Conservation (phyloP, 768 basidiomycete species). For the Myochromella boudieri region DNA sequence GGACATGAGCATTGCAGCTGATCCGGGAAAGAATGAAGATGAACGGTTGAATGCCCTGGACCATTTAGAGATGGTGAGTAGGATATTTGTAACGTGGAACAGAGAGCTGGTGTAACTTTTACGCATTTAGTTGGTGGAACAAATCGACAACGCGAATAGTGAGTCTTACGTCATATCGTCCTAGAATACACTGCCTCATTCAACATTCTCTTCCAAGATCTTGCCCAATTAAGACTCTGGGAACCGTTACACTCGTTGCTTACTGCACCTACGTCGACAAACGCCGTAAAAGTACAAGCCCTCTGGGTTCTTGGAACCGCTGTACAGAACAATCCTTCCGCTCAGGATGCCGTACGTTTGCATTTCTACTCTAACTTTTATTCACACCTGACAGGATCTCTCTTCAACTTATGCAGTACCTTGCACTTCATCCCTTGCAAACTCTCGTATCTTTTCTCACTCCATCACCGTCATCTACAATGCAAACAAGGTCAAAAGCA, state of each 20-base stretch:
- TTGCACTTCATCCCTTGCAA: conserved; percentile 65
- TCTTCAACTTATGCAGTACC: conserved; percentile 55
- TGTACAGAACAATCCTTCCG: conserved; percentile 84
- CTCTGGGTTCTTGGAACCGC: conserved; percentile 91
- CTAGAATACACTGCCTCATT: not conserved
- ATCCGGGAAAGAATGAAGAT: conserved; percentile 52
- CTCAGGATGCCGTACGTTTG: conserved; percentile 69
- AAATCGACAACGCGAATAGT: conserved; percentile 92
- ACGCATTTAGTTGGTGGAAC: conserved; percentile 69
- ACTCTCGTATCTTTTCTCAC: conserved; percentile 61
- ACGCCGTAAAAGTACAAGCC: conserved; percentile 63
- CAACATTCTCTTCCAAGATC: conserved; percentile 37
- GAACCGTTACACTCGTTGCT: conserved; percentile 68
- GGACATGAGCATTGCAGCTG: conserved; percentile 61
- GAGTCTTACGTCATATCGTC: conserved; percentile 29
- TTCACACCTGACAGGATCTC: not conserved
- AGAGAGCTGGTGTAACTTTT: not conserved
- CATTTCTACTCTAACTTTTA: not conserved
- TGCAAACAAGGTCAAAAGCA: conserved; percentile 71
- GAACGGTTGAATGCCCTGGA: conserved; percentile 72
- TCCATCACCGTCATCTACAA: conserved; percentile 45
- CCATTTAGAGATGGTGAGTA: conserved; percentile 80
- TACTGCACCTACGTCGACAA: conserved; percentile 49
- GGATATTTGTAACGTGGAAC: not conserved
- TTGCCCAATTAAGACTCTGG: conserved; percentile 79